These are phyloP conservation scores for Microthlaspi erraticum DNA, from an alignment of 345 rosid species.

Conservation along the genomic window DNA sequence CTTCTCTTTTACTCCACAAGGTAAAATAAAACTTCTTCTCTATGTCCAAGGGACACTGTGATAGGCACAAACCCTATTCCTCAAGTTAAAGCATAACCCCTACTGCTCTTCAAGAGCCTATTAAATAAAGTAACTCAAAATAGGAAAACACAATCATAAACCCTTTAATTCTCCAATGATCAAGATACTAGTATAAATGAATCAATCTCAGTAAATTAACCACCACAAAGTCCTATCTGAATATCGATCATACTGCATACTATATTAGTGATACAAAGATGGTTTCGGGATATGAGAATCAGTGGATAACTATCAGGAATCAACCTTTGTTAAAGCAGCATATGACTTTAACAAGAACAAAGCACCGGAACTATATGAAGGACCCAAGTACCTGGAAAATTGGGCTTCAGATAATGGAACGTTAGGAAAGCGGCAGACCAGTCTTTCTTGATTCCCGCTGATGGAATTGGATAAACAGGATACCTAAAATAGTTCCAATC, in stretches of 20 bases:
- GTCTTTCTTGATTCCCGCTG: slow-evolving; percentile 34
- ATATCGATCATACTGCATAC: neutral
- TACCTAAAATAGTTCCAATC: slow-evolving; percentile 45
- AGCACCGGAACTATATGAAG: neutral
- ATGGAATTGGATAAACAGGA: slow-evolving; percentile 51
- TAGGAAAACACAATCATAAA: neutral
- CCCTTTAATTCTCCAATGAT: neutral
- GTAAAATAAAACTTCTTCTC: neutral
- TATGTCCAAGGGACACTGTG: neutral
- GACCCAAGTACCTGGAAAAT: slow-evolving; percentile 47
- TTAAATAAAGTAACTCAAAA: neutral
- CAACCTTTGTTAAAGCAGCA: neutral
- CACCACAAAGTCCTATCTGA: neutral
- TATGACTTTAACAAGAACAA: slow-evolving; percentile 13
- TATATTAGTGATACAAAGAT: neutral
- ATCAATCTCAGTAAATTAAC: neutral
- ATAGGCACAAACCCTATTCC: neutral
- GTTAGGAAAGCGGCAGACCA: slow-evolving; percentile 54
- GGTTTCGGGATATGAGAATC: neutral
- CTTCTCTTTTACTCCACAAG: neutral
- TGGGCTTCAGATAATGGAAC: slow-evolving; percentile 47
- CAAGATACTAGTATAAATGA: slow-evolving; percentile 13
- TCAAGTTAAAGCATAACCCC: neutral
- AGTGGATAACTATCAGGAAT: neutral
- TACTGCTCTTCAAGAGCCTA: neutral